These are phyloP conservation scores for Trichoderma sp. DNA, from an alignment of 2,329 filamentous ascomycete species.

Conservation along the genomic window DNA sequence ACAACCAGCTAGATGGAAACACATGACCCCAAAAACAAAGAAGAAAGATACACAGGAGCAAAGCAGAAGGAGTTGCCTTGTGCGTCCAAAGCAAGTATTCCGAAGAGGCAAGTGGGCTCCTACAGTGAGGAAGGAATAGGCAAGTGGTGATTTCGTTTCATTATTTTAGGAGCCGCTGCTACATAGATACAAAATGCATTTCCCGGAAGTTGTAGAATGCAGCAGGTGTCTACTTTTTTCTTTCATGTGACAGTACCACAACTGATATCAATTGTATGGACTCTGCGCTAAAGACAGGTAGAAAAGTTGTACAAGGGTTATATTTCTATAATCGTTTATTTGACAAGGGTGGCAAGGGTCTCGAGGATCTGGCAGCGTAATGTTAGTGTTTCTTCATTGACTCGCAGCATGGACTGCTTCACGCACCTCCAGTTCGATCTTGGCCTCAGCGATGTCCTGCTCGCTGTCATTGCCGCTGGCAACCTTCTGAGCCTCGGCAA, in stretches of 20 bases:
- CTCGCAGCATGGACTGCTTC: background rate
- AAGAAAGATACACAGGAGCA: background rate
- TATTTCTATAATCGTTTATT: slow-evolving; percentile 62
- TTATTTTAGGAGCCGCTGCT: slow-evolving; percentile 10
- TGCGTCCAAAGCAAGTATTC: too few relatives aligned
- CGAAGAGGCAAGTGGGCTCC: background rate
- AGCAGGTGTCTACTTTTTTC: slow-evolving; percentile 18
- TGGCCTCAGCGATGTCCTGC: slow-evolving; percentile 97
- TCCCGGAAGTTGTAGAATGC: slow-evolving; percentile 14
- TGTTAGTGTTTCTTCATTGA: background rate
- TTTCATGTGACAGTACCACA: slow-evolving; percentile 31
- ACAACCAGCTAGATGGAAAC: background rate
- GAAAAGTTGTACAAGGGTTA: slow-evolving; percentile 45
- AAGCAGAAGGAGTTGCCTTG: background rate
- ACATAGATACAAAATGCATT: background rate
- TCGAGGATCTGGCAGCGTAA: slow-evolving; percentile 66
- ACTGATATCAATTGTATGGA: slow-evolving; percentile 41
- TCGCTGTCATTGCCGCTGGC: slow-evolving; percentile 87
- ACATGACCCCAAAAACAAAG: background rate
- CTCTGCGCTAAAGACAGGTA: slow-evolving; percentile 38
- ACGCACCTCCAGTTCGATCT: slow-evolving; percentile 94
- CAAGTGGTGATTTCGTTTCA: slow-evolving; percentile 5
- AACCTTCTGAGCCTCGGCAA: slow-evolving; percentile 94
- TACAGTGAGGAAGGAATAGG: background rate
- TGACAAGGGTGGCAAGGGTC: slow-evolving; percentile 77